Evolutionary conservation across 148 eudicot species (phyloP), one percentile per base, ranked within the genome.

Genomic region (Rhododendron mucronatum): DNA sequence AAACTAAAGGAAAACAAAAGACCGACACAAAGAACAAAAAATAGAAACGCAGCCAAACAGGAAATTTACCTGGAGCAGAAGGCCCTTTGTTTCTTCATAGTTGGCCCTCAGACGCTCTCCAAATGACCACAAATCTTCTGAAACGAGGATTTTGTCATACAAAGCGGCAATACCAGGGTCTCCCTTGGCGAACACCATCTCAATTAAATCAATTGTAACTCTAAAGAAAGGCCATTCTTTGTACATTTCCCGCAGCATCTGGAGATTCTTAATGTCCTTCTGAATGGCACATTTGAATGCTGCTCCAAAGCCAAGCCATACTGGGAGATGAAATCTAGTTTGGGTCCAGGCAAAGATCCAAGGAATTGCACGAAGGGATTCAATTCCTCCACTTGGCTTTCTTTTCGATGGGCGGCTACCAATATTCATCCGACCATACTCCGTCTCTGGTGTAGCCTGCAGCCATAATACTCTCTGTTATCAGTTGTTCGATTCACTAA

Each of bases 271-370:
- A 14, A 80, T 89, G 87, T 97, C 95, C 86, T 93, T 92, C 85
- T 93, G 59, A 57, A 97, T 89, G 13, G 92, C 95, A 50, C 92
- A 69, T 63, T 85, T 93, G 88, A 97, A 97, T 30, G 99, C 98
- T 69, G 89, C 98, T 55, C 98, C 99, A 82, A 95, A 93, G 44
- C 99, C 99, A 28, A 97, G 98, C 99, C 99, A 97, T 23, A 95
- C 98, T 0, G 99, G 99, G 30, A 95, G 98, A 91, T 97, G 98
- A 83, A 97, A 97, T 92, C 98, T 92, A 45, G 99, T 95, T 69
- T 97, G 99, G 26, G 98, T 97, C 99, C 98, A 97, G 8, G 99
- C 99, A 89, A 97, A 97, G 87, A 97, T 97, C 99, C 99, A 97
- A 44, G 99, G 99, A 88, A 97, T 97, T 65, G 98, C 99, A 87